Evolutionary conservation across 768 basidiomycete species (phyloP), one percentile per base, ranked within the genome.

Genomic region (Rhodotorula graminis): DNA sequence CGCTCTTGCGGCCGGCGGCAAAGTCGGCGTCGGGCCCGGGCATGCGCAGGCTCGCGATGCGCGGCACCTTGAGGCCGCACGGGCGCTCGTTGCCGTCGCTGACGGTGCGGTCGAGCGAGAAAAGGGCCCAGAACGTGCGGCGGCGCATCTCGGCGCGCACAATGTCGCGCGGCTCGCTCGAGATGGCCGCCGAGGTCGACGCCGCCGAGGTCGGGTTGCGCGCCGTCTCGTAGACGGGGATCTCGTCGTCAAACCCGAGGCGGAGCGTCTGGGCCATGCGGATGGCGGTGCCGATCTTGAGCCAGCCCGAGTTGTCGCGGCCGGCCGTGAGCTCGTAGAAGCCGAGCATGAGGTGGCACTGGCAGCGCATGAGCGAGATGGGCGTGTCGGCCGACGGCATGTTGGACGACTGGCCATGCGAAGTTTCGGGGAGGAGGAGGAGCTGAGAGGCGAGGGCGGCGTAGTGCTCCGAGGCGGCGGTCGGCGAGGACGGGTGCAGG

Each of bases 61-160:
- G 61, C 4, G 74, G 74, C 44, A 71, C 68, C 52, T 70, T 72
- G 52, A 76, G 68, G 0, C 70, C 67, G 53, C 74, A 76, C 2
- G 74, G 74, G 12, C 74, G 71, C 58, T 76, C 74, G 67, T 72
- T 76, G n/a, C 74, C 74, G 44, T 76, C 74, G 50, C 65, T 67
- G 29, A 76, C 50, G 19, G 74, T 76, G 5, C 74, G 67, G 53
- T 76, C 74, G 65, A 72, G 68, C 27, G 66, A 53, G 66, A 76
- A 76, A 27, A 71, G 69, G 4, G 71, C 65, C 74, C 74, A 76
- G 64, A 65, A 76, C 23, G 69, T 70, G 29, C 74, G 47, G 6
- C 74, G 67, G 15, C 74, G 64, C 16, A 60, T 47, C 66, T 76
- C 74, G 56, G 68, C 59, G 18, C 31, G 49, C 50, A 75, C 23